A percentile compares a stretch with the other conserved stretches of the same genome.
phyloP scores from a whole-genome alignment of 257 asterid genomes.

The Solanum bukasovii region DNA sequence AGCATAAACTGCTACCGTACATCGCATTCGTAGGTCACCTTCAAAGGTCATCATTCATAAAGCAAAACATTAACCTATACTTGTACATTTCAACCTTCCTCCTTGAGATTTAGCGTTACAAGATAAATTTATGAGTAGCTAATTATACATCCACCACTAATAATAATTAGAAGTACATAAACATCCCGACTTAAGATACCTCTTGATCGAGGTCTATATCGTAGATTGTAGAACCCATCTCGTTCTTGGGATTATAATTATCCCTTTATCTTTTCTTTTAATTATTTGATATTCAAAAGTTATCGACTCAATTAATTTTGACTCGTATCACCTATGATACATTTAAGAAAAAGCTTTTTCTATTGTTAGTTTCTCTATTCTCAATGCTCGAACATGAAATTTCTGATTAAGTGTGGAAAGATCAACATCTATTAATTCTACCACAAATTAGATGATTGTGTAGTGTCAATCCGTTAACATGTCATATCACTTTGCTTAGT shows the following conservation, averaged over 20 bases:
- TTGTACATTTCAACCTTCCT: not conserved
- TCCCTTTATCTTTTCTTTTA: not conserved
- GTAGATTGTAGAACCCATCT: not conserved
- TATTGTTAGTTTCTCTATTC: not conserved
- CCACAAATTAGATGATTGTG: not conserved
- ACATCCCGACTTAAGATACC: not conserved
- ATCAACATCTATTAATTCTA: not conserved
- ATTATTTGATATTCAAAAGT: not conserved
- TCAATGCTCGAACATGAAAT: not conserved
- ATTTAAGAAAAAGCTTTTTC: not conserved
- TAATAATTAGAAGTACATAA: not conserved
- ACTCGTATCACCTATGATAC: not conserved
- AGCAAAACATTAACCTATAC: not conserved
- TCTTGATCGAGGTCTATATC: not conserved
- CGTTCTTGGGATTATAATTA: not conserved
- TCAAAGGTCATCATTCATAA: not conserved
- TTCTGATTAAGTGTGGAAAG: not conserved
- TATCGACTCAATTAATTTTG: not conserved
- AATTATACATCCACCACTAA: not conserved
- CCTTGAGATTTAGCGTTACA: not conserved
- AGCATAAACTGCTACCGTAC: not conserved
- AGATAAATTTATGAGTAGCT: not conserved
- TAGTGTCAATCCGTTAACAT: not conserved
- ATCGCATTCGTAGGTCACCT: not conserved
- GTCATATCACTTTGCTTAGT: slow-evolving; percentile 1